A percentile compares a stretch with the other conserved stretches of the same genome.
phyloP scores from a whole-genome alignment of 805 yeast genomes.

The Yarrowia divulgata region DNA sequence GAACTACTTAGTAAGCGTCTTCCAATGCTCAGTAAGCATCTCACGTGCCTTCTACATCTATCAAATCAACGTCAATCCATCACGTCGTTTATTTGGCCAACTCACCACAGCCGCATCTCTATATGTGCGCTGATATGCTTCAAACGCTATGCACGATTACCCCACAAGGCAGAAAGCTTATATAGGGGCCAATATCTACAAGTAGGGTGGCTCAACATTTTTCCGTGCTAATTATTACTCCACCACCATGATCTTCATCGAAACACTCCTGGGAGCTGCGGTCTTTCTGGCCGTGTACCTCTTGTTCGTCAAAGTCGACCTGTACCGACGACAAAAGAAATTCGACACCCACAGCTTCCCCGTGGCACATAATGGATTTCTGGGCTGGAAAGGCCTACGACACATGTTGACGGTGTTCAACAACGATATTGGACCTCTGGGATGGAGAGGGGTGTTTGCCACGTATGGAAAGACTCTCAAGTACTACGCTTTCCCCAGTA shows the following conservation, averaged over 20 bases:
- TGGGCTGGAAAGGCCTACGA: slow-evolving; percentile 19
- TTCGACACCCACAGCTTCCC: neutral
- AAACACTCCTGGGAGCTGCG: neutral
- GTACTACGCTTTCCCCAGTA: neutral
- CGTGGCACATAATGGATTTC: neutral
- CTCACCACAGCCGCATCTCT: no score
- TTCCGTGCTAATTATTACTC: no score
- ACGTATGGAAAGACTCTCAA: neutral
- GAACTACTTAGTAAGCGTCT: no score
- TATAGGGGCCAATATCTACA: no score
- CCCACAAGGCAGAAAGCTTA: no score
- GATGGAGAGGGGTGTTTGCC: neutral
- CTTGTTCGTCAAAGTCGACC: neutral
- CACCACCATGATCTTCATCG: neutral
- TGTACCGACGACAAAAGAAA: slow-evolving; percentile 1
- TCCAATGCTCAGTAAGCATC: no score
- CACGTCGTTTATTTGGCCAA: no score
- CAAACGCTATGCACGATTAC: no score
- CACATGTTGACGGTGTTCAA: slow-evolving; percentile 2
- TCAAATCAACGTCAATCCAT: no score
- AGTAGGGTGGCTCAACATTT: no score
- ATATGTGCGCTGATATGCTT: no score
- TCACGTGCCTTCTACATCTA: no score
- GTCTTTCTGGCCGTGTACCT: slow-evolving; percentile 1
- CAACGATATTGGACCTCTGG: neutral